phyloP scores from a whole-genome alignment of 2,329 filamentous ascomycete species.

The Alternaria brassicicola region DNA sequence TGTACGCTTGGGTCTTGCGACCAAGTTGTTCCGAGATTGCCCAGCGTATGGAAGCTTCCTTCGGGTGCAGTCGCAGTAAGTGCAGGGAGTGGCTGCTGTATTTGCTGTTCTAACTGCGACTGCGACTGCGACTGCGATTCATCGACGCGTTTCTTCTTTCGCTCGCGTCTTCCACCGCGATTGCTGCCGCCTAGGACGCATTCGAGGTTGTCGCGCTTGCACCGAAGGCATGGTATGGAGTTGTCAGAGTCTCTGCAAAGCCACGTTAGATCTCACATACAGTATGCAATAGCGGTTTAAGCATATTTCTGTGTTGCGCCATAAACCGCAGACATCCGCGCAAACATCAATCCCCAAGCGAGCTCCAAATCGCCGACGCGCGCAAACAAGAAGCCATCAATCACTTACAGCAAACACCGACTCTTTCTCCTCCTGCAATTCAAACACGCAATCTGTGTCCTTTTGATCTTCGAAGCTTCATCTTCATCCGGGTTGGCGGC shows the following conservation, averaged over 20 bases:
- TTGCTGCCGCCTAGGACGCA: slow-evolving; percentile 66
- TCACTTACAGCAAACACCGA: slow-evolving; percentile 47
- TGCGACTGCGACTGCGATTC: slow-evolving; percentile 10
- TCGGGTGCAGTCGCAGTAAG: slow-evolving; percentile 41
- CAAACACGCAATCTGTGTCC: slow-evolving; percentile 38
- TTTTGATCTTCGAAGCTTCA: slow-evolving; percentile 27
- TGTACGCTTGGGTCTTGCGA: slow-evolving; percentile 28
- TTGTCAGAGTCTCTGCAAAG: slow-evolving; percentile 53
- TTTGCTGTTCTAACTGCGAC: slow-evolving; percentile 8
- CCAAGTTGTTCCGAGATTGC: slow-evolving; percentile 49
- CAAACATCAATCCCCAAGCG: not conserved
- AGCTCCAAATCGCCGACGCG: not conserved
- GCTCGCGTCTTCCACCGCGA: slow-evolving; percentile 63
- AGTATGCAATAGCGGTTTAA: not conserved
- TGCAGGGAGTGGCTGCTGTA: slow-evolving; percentile 27
- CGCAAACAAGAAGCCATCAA: slow-evolving; percentile 13
- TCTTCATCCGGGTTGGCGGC: slow-evolving; percentile 20
- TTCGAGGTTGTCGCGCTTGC: slow-evolving; percentile 62
- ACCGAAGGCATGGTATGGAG: slow-evolving; percentile 62
- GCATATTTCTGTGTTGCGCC: not conserved
- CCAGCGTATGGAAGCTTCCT: slow-evolving; percentile 44
- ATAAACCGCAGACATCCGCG: not conserved
- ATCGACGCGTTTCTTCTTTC: slow-evolving; percentile 54
- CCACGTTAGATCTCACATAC: not conserved
- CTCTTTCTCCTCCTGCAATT: slow-evolving; percentile 50